Evolutionary conservation across 352 stramenopile species (phyloP).

Genomic region (Pythium folliculosum): DNA sequence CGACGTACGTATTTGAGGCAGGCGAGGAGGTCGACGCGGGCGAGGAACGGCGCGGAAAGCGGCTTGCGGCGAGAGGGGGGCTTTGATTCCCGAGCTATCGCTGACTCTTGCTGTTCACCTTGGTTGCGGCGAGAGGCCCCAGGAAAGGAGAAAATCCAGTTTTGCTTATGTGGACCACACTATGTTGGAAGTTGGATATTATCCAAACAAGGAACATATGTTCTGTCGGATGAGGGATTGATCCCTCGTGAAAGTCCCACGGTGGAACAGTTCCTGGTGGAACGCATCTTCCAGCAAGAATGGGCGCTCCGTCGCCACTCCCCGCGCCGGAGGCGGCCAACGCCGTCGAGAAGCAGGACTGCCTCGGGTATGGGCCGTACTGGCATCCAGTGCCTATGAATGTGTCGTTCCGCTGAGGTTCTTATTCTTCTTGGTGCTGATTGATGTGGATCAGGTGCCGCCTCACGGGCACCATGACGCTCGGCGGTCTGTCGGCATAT

Average conservation of each 20-base stretch:
- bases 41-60: no score
- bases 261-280: no score
- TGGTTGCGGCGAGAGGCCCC: background rate
- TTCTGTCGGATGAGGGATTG: background rate
- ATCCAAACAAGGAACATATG: background rate
- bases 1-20: background rate
- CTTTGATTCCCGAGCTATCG: no score
- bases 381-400: no score
- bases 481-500: conserved; percentile 54
- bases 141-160: conserved; percentile 1
- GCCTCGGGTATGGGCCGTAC: conserved; percentile 8
- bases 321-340: background rate
- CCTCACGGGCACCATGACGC: conserved; percentile 52
- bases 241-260: background rate
- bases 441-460: conserved; percentile 40
- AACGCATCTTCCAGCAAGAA: no score
- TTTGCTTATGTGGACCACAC: background rate
- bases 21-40: background rate
- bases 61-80: no score
- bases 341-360: conserved; percentile 19
- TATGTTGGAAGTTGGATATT: background rate
- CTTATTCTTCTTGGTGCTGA: background rate
- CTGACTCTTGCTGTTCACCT: no score
- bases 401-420: no score
- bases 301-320: no score